Evolutionary conservation across 163 green algal species (phyloP).

Genomic region (Chloromonas sp.): DNA sequence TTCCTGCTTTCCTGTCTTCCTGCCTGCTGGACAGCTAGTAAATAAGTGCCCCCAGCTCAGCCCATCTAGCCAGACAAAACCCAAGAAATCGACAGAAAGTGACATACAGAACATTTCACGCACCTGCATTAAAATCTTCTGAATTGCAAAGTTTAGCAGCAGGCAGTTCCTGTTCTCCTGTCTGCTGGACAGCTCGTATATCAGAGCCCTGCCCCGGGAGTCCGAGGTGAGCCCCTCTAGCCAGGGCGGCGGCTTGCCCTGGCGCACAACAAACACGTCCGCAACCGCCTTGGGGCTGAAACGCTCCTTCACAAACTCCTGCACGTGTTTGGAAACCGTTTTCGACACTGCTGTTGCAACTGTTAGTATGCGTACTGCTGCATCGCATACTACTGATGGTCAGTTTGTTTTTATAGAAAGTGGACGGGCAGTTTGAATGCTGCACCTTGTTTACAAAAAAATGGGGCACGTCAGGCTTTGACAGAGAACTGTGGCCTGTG

Average conservation of each 20-base stretch:
- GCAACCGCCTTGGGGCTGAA: constrained; percentile 67
- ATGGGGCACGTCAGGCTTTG: too few relatives aligned
- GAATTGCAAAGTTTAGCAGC: constrained; percentile 83
- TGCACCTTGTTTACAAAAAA: too few relatives aligned
- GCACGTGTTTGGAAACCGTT: neutral
- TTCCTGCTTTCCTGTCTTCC: constrained; percentile 45
- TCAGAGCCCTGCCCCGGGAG: constrained; percentile 51
- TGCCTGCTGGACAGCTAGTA: constrained; percentile 56
- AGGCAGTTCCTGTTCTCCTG: constrained; percentile 64
- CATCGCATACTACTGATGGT: too few relatives aligned
- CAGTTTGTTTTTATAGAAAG: too few relatives aligned
- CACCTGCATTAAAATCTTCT: constrained; percentile 66
- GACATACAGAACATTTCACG: neutral
- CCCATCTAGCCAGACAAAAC: constrained; percentile 54
- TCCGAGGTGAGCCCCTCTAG: constrained; percentile 61
- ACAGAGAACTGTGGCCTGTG: too few relatives aligned
- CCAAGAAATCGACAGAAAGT: too few relatives aligned
- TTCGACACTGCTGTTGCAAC: too few relatives aligned
- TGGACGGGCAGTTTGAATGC: too few relatives aligned
- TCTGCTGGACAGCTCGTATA: constrained; percentile 63
- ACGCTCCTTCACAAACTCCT: constrained; percentile 50
- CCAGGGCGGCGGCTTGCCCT: constrained; percentile 47
- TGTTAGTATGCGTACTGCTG: too few relatives aligned
- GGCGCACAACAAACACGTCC: constrained; percentile 49
- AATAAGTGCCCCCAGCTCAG: constrained; percentile 58